phyloP scores from a whole-genome alignment of 805 yeast genomes.

The Jamesozyma spencerorum region DNA sequence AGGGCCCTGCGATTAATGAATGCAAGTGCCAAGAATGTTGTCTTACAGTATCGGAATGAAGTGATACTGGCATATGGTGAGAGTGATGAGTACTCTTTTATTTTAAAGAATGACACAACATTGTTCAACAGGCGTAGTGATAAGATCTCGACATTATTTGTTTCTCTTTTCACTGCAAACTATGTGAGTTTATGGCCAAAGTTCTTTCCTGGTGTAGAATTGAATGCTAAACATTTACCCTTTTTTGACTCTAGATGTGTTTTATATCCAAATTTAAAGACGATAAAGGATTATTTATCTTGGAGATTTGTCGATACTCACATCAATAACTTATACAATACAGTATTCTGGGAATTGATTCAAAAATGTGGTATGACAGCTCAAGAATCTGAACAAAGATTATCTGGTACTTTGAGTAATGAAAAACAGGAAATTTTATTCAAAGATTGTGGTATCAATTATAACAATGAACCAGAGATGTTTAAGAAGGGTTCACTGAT shows the following conservation, averaged over 20 bases:
- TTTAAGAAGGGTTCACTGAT: slow-evolving; percentile 65
- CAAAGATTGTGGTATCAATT: slow-evolving; percentile 69
- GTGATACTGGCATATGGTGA: slow-evolving; percentile 83
- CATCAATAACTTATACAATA: slow-evolving; percentile 88
- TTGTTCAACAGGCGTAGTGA: slow-evolving; percentile 74
- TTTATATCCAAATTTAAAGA: slow-evolving; percentile 55
- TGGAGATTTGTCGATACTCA: slow-evolving; percentile 98
- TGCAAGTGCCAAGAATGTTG: slow-evolving; percentile 58
- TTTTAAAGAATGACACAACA: slow-evolving; percentile 51
- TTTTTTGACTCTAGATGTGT: slow-evolving; percentile 90
- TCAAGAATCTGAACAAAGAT: slow-evolving; percentile 67
- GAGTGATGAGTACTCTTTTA: slow-evolving; percentile 87
- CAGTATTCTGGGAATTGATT: slow-evolving; percentile 85
- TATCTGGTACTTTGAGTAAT: slow-evolving; percentile 68
- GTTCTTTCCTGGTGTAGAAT: slow-evolving; percentile 42
- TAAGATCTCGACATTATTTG: slow-evolving; percentile 74
- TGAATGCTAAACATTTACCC: slow-evolving; percentile 53
- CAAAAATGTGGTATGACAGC: slow-evolving; percentile 58
- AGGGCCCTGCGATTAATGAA: slow-evolving; percentile 76
- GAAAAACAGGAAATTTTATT: slow-evolving; percentile 89
- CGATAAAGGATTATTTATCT: slow-evolving; percentile 69
- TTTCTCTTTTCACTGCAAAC: slow-evolving; percentile 69
- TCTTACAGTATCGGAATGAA: slow-evolving; percentile 57
- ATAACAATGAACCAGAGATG: slow-evolving; percentile 83
- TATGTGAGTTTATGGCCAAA: slow-evolving; percentile 62